Percentiles rank a stretch among this genome's conserved stretches.
Conservation (phyloP, 2,329 filamentous ascomycete genomes). For the Leptodontidium sp. region DNA sequence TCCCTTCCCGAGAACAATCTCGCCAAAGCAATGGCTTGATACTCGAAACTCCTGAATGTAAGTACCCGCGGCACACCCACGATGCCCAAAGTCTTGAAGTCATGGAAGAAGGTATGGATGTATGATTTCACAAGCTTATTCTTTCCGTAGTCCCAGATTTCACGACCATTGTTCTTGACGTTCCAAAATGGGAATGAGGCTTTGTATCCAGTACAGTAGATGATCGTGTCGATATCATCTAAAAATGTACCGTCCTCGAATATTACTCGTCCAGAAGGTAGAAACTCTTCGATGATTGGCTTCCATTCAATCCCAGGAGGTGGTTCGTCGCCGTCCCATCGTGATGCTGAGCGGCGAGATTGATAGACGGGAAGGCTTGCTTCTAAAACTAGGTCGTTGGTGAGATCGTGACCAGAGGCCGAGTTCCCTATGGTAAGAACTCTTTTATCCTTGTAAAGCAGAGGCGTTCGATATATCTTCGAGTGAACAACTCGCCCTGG, state of each 20-base stretch:
- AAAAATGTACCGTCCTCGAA: conserved; percentile 72
- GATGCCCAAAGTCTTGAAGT: conserved; percentile 57
- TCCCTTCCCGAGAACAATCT: conserved; percentile 56
- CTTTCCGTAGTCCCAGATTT: conserved; percentile 58
- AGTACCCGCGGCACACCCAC: conserved; percentile 60
- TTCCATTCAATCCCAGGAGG: conserved; percentile 61
- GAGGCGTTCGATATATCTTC: conserved; percentile 77
- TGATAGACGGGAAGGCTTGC: conserved; percentile 57
- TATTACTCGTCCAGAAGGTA: conserved; percentile 53
- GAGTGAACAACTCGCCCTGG: conserved; percentile 73
- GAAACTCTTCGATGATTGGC: conserved; percentile 57
- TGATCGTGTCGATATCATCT: conserved; percentile 72
- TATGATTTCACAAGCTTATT: conserved; percentile 56
- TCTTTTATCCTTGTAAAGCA: conserved; percentile 70
- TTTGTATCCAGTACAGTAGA: conserved; percentile 90
- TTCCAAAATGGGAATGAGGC: conserved; percentile 80
- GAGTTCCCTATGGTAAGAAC: conserved; percentile 86
- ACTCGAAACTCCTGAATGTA: conserved; percentile 64
- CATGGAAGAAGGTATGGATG: conserved; percentile 61
- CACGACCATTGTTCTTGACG: conserved; percentile 51
- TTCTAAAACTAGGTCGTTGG: conserved; percentile 61
- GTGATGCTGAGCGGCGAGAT: conserved; percentile 57
- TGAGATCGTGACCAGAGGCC: conserved; percentile 84
- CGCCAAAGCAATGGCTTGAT: conserved; percentile 62
- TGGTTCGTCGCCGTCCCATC: conserved; percentile 60